Conservation (phyloP, 2,329 filamentous ascomycete species). For the Penicillium sp. region DNA sequence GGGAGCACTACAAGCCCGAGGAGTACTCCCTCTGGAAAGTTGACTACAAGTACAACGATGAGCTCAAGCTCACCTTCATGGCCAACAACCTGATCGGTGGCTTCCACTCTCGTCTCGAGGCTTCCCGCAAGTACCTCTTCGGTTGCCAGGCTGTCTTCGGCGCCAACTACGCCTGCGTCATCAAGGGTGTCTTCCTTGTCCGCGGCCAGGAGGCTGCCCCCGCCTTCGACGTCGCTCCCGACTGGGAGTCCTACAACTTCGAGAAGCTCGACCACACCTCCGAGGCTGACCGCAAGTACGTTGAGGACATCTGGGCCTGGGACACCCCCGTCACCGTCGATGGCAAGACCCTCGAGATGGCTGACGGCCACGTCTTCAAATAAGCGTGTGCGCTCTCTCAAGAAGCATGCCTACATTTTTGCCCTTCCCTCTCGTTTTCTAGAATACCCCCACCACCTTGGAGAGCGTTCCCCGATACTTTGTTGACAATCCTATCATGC, state of each 20-base stretch:
- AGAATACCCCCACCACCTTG: constrained; percentile 16
- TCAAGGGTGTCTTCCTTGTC: constrained; percentile 90
- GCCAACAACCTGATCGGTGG: constrained; percentile 95
- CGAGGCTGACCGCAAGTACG: constrained; percentile 73
- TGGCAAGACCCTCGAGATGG: constrained; percentile 84
- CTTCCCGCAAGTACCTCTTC: constrained; percentile 95
- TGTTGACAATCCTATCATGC: constrained; percentile 2
- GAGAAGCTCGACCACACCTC: constrained; percentile 90
- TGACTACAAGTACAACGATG: constrained; percentile 98
- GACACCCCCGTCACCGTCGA: constrained; percentile 73
- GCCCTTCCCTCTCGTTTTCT: constrained; percentile 4
- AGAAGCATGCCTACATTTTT: constrained; percentile 2
- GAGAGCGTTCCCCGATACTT: constrained; percentile 7
- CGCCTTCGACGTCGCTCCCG: constrained; percentile 94
- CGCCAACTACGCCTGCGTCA: constrained; percentile 77
- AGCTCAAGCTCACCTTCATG: constrained; percentile 98
- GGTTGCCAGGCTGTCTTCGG: constrained; percentile 86
- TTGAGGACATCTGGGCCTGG: constrained; percentile 87
- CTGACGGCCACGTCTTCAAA: constrained; percentile 98
- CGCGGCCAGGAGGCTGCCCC: constrained; percentile 80
- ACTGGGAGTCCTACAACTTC: constrained; percentile 95
- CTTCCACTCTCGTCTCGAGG: constrained; percentile 97
- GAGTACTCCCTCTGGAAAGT: constrained; percentile 95
- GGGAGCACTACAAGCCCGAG: constrained; percentile 87
- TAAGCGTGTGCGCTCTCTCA: constrained; percentile 49